phyloP scores from a whole-genome alignment of 495 filamentous ascomycete genomes.

The Penicillium parvum region DNA sequence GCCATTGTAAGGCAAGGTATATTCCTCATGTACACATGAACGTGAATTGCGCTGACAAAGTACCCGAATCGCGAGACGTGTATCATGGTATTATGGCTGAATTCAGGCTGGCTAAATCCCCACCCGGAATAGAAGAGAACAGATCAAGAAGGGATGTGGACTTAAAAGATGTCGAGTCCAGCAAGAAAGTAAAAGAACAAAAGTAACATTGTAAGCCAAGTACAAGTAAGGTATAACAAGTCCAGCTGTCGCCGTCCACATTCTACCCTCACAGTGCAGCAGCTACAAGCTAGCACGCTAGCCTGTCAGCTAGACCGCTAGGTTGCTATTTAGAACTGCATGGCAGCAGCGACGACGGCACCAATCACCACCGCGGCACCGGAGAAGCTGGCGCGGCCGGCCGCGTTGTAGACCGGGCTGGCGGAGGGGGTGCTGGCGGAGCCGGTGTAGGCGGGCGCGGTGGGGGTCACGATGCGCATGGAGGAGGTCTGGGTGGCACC shows the following conservation, averaged over 20 bases:
- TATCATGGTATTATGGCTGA: constrained; percentile 23
- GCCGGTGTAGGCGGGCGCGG: constrained; percentile 7
- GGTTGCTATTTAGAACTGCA: constrained; percentile 21
- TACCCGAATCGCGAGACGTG: constrained; percentile 6
- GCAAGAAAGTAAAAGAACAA: constrained; percentile 12
- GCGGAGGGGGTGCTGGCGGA: constrained; percentile 6
- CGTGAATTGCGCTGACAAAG: neutral
- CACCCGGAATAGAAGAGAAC: too few species aligned
- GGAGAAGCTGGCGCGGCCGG: constrained; percentile 26
- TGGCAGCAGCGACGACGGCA: constrained; percentile 16
- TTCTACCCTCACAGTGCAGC: too few species aligned
- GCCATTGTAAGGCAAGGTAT: too few species aligned
- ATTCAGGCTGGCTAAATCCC: constrained; percentile 5
- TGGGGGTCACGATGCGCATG: constrained; percentile 6
- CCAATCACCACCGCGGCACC: constrained; percentile 22
- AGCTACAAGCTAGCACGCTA: too few species aligned
- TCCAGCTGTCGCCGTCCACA: constrained; percentile 1
- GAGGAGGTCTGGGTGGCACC: constrained; percentile 7
- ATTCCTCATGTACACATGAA: constrained; percentile 4
- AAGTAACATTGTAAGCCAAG: neutral
- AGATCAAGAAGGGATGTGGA: too few species aligned
- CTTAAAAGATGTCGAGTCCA: too few species aligned
- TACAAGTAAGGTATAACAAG: constrained; percentile 2
- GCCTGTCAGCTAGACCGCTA: too few species aligned
- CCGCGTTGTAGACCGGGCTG: constrained; percentile 24